Percentiles rank a stretch among this genome's conserved stretches.
These are phyloP conservation scores for Elymus sibiricus DNA, from an alignment of 176 grass and related monocot genomes.

Conservation along the genomic window DNA sequence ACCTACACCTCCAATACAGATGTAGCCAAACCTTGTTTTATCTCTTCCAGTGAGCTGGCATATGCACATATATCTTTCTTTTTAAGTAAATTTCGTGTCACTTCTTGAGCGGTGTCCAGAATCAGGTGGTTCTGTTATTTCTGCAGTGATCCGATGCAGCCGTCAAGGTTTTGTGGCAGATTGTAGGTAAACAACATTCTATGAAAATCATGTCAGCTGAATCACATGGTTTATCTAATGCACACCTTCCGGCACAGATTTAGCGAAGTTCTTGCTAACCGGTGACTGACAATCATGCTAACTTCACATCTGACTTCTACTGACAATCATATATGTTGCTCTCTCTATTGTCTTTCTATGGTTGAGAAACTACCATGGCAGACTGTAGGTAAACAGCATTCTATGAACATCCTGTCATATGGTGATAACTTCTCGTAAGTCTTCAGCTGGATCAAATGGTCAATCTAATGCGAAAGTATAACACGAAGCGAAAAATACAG, in stretches of 20 bases:
- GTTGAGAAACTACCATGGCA: too few species aligned
- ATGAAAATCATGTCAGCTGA: not conserved
- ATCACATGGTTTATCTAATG: not conserved
- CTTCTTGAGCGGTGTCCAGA: not conserved
- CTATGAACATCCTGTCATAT: too few species aligned
- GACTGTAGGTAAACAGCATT: too few species aligned
- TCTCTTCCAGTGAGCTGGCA: not conserved
- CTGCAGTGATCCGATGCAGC: not conserved
- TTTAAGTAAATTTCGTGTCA: not conserved
- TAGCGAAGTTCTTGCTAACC: too few species aligned
- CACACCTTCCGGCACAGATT: too few species aligned
- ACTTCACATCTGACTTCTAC: not conserved
- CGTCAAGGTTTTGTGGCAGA: not conserved
- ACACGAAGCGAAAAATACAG: too few species aligned
- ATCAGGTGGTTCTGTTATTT: not conserved
- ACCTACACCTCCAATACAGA: too few species aligned
- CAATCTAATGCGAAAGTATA: too few species aligned
- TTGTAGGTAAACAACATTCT: not conserved
- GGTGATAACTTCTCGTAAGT: too few species aligned
- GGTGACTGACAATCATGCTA: too few species aligned
- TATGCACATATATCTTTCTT: not conserved
- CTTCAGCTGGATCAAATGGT: too few species aligned
- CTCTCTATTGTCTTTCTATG: too few species aligned
- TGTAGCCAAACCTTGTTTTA: not conserved
- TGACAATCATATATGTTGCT: not conserved